Base-by-base conservation (phyloP, 1,139 yeast genomes). In the Nakaseomyces nivariensis region DNA sequence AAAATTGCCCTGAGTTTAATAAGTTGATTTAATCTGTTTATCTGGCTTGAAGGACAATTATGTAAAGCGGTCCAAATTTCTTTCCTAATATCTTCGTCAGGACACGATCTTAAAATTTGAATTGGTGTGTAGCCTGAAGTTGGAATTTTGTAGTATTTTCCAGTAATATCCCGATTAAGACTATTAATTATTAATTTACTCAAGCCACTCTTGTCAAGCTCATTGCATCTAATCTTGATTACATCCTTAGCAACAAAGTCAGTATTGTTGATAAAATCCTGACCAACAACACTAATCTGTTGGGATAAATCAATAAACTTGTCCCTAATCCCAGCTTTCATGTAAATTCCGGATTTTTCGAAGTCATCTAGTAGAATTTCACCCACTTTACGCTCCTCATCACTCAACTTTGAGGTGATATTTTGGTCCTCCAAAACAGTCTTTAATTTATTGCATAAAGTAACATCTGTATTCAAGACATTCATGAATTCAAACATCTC, bases 401-500 rank as follows among this genome's bases (percentile, higher is more conserved):
- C 67, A 1, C 81, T 66, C 31, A 90, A 70, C 29, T 68, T 57
- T 1, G 57, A 47, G 4, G 63, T 52, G 1, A 83, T 67, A 2
- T 62, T 62, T 5, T 56, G 50, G 47, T 76, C 76, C 3, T 71
- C 66, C 52, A 90, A 67, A 0, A 85, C 82, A 13, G 67, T 67
- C 34, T 76, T 75, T 45, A 92, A 72, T 49, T 77, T 79, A 43
- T 71, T 67, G 61, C 83, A 88, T 42, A 92, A 72, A 44, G 79
- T 85, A 13, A 82, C 86, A 52, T 88, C 85, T 5, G 97, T 92
- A 65, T 92, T 92, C 46, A 92, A 72, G 53, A 85, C 79, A 67
- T 89, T 92, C 99, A 92, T 94, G 66, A 84, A 90, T 55, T 89
- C 96, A 67, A 84, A 92, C 85, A 92, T 79, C 55, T 81, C 74